A percentile compares a stretch with the other conserved stretches of the same genome.
These are phyloP conservation scores for Cryptococcus maquisensis DNA, from an alignment of 1,284 basidiomycete genomes.

Conservation along the genomic window DNA sequence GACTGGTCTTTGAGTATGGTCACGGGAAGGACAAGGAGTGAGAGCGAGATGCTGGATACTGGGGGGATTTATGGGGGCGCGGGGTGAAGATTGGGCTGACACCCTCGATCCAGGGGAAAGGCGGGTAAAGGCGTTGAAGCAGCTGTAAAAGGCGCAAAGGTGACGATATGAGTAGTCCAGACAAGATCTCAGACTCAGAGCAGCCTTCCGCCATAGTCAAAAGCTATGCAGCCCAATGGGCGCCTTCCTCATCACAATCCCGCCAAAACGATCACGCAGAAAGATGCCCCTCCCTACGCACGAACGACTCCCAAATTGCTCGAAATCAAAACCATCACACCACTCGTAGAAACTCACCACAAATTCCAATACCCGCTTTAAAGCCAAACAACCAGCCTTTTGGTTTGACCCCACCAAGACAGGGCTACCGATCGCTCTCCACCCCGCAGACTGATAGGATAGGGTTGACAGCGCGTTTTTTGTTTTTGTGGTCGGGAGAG, in stretches of 20 bases:
- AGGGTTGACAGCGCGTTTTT: conserved; percentile 5
- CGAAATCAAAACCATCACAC: not conserved
- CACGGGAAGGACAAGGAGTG: not conserved
- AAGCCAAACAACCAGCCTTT: not conserved
- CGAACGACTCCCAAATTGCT: not conserved
- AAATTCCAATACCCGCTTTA: not conserved
- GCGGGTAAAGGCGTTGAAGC: not conserved
- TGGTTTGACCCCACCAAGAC: not conserved
- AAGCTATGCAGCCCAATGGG: not conserved
- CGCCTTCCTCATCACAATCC: too few species aligned
- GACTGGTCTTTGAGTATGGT: not conserved
- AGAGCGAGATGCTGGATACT: not conserved
- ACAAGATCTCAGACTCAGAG: not conserved
- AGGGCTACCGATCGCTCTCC: not conserved
- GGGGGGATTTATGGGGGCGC: not conserved
- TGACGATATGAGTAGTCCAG: not conserved
- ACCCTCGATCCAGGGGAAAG: conserved; percentile 6
- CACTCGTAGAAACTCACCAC: not conserved
- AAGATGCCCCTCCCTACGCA: not conserved
- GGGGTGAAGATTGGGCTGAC: conserved; percentile 1
- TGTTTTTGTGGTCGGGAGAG: not conserved
- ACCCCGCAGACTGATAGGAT: not conserved
- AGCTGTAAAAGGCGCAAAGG: not conserved
- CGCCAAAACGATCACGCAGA: not conserved
- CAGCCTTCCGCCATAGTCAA: not conserved